phyloP scores from a whole-genome alignment of 257 asterid genomes.

The Verbascum thapsus region DNA sequence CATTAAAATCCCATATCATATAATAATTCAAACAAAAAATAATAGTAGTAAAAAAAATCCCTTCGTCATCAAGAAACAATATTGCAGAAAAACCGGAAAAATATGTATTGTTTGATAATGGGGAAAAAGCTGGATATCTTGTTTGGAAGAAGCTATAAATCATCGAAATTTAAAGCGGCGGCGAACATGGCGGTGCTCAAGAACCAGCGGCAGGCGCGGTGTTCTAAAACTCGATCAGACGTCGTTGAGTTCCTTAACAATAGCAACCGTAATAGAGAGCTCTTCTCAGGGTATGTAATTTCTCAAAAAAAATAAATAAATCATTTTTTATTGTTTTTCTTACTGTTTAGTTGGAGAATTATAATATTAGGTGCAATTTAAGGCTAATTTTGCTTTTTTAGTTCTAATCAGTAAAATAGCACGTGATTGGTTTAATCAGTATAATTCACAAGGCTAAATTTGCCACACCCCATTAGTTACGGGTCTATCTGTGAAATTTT shows the following conservation, averaged over 20 bases:
- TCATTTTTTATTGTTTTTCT: not conserved
- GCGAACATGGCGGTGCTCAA: constrained; percentile 60
- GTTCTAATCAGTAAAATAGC: no score
- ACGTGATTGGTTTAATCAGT: no score
- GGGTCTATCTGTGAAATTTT: no score
- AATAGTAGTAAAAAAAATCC: no score
- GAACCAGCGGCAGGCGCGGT: constrained; percentile 74
- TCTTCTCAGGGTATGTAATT: constrained; percentile 74
- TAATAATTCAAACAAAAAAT: no score
- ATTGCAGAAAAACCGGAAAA: not conserved
- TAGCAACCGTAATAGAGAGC: constrained; percentile 69
- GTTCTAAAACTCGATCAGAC: constrained; percentile 64
- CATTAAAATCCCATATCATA: not conserved
- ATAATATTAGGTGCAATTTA: no score
- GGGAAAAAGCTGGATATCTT: constrained; percentile 76
- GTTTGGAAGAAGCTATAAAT: constrained; percentile 49
- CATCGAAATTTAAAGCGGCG: constrained; percentile 51
- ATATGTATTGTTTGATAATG: constrained; percentile 42
- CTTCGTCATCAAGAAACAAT: constrained; percentile 53
- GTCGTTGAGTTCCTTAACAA: constrained; percentile 61
- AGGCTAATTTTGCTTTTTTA: no score
- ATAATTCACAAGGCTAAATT: no score
- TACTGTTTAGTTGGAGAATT: no score
- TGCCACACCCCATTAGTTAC: no score
- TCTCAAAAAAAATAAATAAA: no score